Conservation (phyloP, 2,329 filamentous ascomycete genomes). For the Mariannaea elegans region DNA sequence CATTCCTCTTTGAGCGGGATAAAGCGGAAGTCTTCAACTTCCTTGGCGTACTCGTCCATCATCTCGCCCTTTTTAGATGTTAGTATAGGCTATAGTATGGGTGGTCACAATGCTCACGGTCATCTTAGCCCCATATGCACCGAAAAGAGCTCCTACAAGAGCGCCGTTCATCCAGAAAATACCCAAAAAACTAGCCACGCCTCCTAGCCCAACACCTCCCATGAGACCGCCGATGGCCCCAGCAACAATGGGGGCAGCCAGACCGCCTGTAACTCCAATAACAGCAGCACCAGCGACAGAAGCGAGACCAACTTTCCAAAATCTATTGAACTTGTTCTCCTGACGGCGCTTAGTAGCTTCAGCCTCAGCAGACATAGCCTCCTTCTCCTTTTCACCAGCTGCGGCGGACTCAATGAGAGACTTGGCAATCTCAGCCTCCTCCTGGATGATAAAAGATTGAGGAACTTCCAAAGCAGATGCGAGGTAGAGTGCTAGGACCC, state of each 20-base stretch:
- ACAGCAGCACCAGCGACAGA: conserved; percentile 88
- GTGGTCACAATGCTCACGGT: conserved; percentile 50
- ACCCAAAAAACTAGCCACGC: conserved; percentile 85
- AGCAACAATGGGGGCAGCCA: conserved; percentile 89
- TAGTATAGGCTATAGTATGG: not conserved
- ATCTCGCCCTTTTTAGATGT: conserved; percentile 68
- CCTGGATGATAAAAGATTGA: conserved; percentile 67
- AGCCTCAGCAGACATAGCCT: conserved; percentile 75
- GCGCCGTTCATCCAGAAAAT: conserved; percentile 87
- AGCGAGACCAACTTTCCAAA: conserved; percentile 92
- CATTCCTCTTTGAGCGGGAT: conserved; percentile 70
- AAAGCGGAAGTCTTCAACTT: conserved; percentile 85
- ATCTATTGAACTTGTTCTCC: conserved; percentile 73
- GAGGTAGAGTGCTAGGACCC: conserved; percentile 73
- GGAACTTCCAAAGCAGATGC: conserved; percentile 73
- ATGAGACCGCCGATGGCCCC: conserved; percentile 86
- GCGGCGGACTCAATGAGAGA: conserved; percentile 74
- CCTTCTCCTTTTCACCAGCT: conserved; percentile 48
- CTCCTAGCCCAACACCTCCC: conserved; percentile 84
- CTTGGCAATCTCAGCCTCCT: conserved; percentile 80
- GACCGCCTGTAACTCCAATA: conserved; percentile 89
- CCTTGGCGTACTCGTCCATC: conserved; percentile 87
- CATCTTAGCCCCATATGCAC: conserved; percentile 85
- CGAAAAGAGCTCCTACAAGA: conserved; percentile 86
- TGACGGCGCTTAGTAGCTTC: conserved; percentile 79